A percentile compares a stretch with the other conserved stretches of the same genome.
Conservation (phyloP, 2,329 filamentous ascomycete species). For the Penicillium sp. region DNA sequence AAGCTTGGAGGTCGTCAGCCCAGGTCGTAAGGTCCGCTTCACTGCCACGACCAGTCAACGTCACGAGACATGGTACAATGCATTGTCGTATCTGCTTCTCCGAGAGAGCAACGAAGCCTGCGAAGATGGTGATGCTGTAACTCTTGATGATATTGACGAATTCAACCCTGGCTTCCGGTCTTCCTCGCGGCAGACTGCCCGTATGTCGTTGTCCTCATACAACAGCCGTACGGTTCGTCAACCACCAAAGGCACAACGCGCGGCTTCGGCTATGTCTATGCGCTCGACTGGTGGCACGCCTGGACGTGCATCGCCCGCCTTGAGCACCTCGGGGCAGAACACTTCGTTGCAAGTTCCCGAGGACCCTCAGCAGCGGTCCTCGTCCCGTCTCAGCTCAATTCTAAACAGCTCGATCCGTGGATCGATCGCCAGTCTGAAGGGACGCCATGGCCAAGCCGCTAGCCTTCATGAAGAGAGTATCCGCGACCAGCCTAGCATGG, state of each 20-base stretch:
- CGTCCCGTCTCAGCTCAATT: constrained; percentile 53
- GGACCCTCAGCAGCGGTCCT: constrained; percentile 47
- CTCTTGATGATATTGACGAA: constrained; percentile 67
- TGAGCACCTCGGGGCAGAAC: constrained; percentile 38
- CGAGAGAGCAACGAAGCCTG: constrained; percentile 65
- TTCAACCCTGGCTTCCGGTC: constrained; percentile 73
- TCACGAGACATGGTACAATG: constrained; percentile 99
- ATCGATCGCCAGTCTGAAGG: constrained; percentile 55
- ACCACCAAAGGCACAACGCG: constrained; percentile 58
- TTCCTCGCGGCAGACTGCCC: constrained; percentile 59
- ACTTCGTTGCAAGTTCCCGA: constrained; percentile 40
- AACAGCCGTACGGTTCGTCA: constrained; percentile 73
- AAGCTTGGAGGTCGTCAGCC: constrained; percentile 87
- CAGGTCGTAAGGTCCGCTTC: constrained; percentile 87
- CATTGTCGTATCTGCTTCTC: constrained; percentile 86
- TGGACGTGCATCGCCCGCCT: constrained; percentile 41
- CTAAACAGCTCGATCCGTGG: constrained; percentile 53
- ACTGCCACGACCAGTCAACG: constrained; percentile 91
- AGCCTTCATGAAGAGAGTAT: constrained; percentile 47
- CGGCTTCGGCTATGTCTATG: constrained; percentile 44
- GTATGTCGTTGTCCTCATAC: constrained; percentile 74
- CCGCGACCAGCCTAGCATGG: constrained; percentile 70
- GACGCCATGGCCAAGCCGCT: constrained; percentile 42
- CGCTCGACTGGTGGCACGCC: constrained; percentile 42
- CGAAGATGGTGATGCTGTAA: constrained; percentile 64